Conservation (phyloP, 2,329 filamentous ascomycete genomes). For the Neonectria faginata region DNA sequence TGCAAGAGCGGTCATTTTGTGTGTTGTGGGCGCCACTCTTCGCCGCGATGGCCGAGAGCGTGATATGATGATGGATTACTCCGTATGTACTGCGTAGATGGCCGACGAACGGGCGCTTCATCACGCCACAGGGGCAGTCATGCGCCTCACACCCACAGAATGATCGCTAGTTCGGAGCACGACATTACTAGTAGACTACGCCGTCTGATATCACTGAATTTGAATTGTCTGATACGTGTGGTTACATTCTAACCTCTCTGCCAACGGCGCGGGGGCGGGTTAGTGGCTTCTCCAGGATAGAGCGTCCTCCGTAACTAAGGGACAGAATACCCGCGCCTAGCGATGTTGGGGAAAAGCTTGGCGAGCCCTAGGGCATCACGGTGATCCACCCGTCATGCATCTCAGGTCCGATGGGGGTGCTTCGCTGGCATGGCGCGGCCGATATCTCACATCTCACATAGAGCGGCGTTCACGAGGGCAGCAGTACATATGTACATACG, state of each 20-base stretch:
- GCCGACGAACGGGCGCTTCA: slow-evolving; percentile 13
- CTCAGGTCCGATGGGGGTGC: neutral
- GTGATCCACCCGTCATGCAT: slow-evolving; percentile 9
- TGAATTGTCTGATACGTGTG: neutral
- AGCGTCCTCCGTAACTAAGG: slow-evolving; percentile 1
- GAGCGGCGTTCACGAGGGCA: neutral
- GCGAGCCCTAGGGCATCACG: slow-evolving; percentile 20
- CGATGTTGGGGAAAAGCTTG: slow-evolving; percentile 18
- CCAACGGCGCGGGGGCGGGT: neutral
- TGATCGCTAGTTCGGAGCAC: neutral
- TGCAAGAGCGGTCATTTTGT: neutral
- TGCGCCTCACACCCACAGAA: neutral
- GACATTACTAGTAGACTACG: neutral
- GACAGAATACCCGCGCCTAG: slow-evolving; percentile 15
- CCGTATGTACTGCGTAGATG: neutral
- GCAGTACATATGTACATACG: neutral
- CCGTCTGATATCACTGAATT: neutral
- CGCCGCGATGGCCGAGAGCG: neutral
- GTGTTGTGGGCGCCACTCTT: slow-evolving; percentile 1
- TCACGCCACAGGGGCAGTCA: slow-evolving; percentile 15
- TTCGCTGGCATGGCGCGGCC: slow-evolving; percentile 1
- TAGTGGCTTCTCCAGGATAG: slow-evolving; percentile 5
- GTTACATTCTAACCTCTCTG: neutral
- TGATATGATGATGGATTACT: slow-evolving; percentile 6
- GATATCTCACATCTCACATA: slow-evolving; percentile 4